Percentiles rank a stretch among this genome's conserved stretches.
These are phyloP conservation scores for Solanum acaule DNA, from an alignment of 257 asterid species.

Conservation along the genomic window DNA sequence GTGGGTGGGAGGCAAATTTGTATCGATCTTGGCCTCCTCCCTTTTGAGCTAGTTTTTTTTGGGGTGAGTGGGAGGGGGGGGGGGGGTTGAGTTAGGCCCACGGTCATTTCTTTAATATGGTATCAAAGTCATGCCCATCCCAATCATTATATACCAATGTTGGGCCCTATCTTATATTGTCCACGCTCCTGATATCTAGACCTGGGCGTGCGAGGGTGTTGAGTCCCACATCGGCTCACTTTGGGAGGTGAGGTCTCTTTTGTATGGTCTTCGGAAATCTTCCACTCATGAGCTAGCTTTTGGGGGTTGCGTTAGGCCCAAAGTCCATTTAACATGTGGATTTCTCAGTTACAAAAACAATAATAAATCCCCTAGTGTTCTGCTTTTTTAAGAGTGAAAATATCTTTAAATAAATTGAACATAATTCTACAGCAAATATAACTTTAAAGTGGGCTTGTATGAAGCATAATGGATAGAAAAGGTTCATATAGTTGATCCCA, in stretches of 20 bases:
- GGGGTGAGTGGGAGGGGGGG: too few relatives aligned
- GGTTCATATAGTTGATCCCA: not conserved
- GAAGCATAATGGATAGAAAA: not conserved
- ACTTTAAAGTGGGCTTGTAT: not conserved
- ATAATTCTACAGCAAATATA: not conserved
- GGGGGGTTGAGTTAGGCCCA: not conserved
- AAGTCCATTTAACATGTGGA: not conserved
- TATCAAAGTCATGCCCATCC: not conserved
- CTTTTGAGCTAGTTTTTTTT: not conserved
- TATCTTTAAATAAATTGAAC: not conserved
- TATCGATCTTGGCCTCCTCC: not conserved
- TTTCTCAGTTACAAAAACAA: not conserved
- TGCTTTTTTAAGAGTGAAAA: not conserved
- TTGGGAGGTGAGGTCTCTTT: not conserved
- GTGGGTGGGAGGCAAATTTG: not conserved
- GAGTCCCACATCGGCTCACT: not conserved
- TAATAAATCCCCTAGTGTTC: not conserved
- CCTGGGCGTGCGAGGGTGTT: not conserved
- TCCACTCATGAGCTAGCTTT: not conserved
- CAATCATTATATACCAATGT: not conserved
- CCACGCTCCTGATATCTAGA: not conserved
- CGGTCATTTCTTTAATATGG: not conserved
- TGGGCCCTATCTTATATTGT: not conserved
- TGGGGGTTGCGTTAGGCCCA: not conserved
- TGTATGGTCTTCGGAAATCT: not conserved